phyloP scores from a whole-genome alignment of 116 monocot species.

The Thalassia testudinum region DNA sequence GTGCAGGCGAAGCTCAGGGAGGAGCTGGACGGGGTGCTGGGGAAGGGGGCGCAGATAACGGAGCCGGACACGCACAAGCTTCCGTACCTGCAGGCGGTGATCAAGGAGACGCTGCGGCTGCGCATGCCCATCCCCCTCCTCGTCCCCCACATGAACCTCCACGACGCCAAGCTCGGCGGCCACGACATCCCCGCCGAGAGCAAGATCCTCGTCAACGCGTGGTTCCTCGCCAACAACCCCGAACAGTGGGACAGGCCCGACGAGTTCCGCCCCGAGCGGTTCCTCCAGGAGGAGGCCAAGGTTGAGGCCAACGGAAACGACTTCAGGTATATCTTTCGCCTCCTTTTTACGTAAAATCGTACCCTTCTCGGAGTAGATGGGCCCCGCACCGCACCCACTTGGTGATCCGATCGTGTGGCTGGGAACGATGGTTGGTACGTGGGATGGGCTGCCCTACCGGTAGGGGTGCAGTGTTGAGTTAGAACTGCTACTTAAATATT shows the following conservation, averaged over 20 bases:
- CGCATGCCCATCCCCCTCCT: constrained; percentile 67
- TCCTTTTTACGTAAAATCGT: too few species aligned
- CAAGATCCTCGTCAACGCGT: constrained; percentile 80
- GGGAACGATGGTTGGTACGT: too few species aligned
- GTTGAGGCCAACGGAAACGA: constrained; percentile 69
- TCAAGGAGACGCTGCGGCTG: constrained; percentile 75
- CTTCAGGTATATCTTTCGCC: too few species aligned
- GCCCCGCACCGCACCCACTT: too few species aligned
- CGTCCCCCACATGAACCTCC: constrained; percentile 85
- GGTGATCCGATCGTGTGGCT: too few species aligned
- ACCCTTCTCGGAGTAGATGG: too few species aligned
- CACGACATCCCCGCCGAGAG: constrained; percentile 54
- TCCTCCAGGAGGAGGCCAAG: constrained; percentile 54
- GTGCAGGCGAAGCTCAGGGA: constrained; percentile 50
- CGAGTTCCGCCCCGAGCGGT: constrained; percentile 69
- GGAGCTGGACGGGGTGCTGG: constrained; percentile 45
- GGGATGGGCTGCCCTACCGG: too few species aligned
- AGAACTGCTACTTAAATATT: too few species aligned
- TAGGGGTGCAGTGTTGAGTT: too few species aligned
- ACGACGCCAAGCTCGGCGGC: constrained; percentile 62
- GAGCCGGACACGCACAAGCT: constrained; percentile 67
- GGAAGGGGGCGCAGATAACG: constrained; percentile 28
- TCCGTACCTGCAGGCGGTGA: constrained; percentile 75
- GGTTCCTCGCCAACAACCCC: constrained; percentile 78
- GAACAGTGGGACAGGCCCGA: constrained; percentile 47